Conservation (phyloP, 2,329 filamentous ascomycete species). For the Chalaropsis thielavioides region DNA sequence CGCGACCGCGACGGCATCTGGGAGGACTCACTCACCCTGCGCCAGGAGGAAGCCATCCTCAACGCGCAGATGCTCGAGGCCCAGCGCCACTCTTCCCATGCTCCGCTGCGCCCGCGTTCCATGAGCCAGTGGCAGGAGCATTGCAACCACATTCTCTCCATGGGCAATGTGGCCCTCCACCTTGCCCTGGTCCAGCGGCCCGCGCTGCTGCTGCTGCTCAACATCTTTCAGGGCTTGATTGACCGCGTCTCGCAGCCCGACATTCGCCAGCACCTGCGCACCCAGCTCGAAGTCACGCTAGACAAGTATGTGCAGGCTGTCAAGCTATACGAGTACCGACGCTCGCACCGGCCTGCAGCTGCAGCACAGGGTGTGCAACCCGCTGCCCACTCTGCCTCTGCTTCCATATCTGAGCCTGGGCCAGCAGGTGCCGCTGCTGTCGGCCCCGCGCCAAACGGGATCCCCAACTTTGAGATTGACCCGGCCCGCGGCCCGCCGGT, state of each 20-base stretch:
- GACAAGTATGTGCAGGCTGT: conserved; percentile 22
- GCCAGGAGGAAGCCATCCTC: conserved; percentile 55
- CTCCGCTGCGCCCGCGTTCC: background rate
- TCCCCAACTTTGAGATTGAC: conserved; percentile 7
- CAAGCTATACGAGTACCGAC: background rate
- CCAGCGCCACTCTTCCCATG: conserved; percentile 9
- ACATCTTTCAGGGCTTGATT: conserved; percentile 36
- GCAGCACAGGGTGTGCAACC: background rate
- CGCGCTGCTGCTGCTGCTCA: conserved; percentile 34
- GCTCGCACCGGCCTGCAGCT: background rate
- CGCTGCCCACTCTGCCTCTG: background rate
- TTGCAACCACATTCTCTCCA: conserved; percentile 34
- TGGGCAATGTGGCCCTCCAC: conserved; percentile 34
- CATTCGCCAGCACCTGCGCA: conserved; percentile 34
- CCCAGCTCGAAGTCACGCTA: conserved; percentile 34
- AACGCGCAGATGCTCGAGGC: conserved; percentile 27
- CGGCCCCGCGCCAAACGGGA: background rate
- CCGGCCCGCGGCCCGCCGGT: conserved; percentile 3
- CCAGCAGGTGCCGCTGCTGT: background rate
- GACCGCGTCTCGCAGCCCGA: conserved; percentile 37
- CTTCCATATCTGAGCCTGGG: background rate
- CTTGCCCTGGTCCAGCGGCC: conserved; percentile 35
- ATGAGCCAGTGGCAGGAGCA: conserved; percentile 12
- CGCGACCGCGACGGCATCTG: conserved; percentile 73
- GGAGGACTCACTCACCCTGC: conserved; percentile 60